phyloP scores from a whole-genome alignment of 2,329 filamentous ascomycete species.

The Daldinia sp. region DNA sequence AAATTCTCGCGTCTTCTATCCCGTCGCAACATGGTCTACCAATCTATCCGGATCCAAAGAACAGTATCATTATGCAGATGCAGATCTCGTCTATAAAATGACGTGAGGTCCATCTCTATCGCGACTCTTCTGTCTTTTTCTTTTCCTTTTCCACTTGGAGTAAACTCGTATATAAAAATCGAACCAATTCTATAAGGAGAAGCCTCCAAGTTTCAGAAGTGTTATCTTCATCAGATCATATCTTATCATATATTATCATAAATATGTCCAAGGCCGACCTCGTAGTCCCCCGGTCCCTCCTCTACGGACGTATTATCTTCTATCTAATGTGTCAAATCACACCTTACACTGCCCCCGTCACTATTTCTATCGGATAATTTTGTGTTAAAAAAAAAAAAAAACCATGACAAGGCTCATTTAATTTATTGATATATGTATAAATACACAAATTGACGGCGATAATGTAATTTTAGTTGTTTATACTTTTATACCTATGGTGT shows the following conservation, averaged over 20 bases:
- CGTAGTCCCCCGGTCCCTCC: no score
- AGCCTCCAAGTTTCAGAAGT: constrained; percentile 5
- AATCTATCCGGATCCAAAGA: constrained; percentile 7
- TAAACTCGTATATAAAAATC: constrained; percentile 9
- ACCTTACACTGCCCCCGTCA: neutral
- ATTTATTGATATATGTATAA: constrained; percentile 4
- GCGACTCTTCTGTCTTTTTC: neutral
- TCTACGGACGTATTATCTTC: neutral
- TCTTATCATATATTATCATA: constrained; percentile 7
- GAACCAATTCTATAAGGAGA: constrained; percentile 5
- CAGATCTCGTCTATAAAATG: constrained; percentile 14
- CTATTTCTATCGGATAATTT: neutral
- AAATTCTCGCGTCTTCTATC: constrained; percentile 26
- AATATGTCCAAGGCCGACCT: neutral
- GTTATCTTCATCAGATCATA: neutral
- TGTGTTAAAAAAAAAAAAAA: no score
- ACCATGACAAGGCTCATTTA: neutral
- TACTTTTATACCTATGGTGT: constrained; percentile 1
- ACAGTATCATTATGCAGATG: constrained; percentile 10
- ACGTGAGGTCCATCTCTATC: constrained; percentile 15
- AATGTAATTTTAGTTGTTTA: constrained; percentile 19
- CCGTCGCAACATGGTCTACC: constrained; percentile 8
- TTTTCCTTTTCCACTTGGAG: no score
- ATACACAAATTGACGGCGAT: constrained; percentile 9
- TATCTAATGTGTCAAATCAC: neutral